phyloP scores from a whole-genome alignment of 495 filamentous ascomycete genomes.

The Penicillium robsamsonii region DNA sequence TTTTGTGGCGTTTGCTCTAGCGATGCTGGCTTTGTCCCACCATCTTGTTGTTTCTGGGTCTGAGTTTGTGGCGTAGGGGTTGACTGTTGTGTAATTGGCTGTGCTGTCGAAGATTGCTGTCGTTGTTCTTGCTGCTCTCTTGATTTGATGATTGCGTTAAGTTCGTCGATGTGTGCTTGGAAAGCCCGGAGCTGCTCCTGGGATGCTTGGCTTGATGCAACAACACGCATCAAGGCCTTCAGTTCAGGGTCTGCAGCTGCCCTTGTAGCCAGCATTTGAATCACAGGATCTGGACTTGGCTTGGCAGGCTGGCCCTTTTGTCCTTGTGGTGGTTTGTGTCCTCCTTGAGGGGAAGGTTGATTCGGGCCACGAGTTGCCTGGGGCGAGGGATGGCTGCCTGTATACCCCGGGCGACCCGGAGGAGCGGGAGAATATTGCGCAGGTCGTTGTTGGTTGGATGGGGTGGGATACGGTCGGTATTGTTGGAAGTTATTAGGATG shows the following conservation, averaged over 20 bases:
- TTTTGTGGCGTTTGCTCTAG: slow-evolving; percentile 32
- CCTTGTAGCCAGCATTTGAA: slow-evolving; percentile 84
- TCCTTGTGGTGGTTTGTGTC: slow-evolving; percentile 34
- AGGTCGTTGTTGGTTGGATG: slow-evolving; percentile 40
- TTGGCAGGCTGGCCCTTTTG: slow-evolving; percentile 45
- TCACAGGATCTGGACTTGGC: slow-evolving; percentile 82
- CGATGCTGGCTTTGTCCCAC: slow-evolving; percentile 29
- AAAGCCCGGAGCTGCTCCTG: slow-evolving; percentile 81
- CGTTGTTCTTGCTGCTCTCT: slow-evolving; percentile 42
- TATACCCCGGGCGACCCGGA: slow-evolving; percentile 29
- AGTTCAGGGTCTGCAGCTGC: slow-evolving; percentile 83
- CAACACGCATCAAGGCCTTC: slow-evolving; percentile 94
- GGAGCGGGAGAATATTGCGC: slow-evolving; percentile 31
- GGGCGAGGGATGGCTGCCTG: slow-evolving; percentile 32
- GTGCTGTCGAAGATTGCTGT: slow-evolving; percentile 25
- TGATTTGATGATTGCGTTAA: slow-evolving; percentile 62
- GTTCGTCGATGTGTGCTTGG: slow-evolving; percentile 87
- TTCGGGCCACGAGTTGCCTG: slow-evolving; percentile 33
- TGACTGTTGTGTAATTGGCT: slow-evolving; percentile 20
- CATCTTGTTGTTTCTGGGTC: slow-evolving; percentile 25
- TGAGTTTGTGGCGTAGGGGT: slow-evolving; percentile 30
- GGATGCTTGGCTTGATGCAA: slow-evolving; percentile 81
- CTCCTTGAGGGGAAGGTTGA: slow-evolving; percentile 26
- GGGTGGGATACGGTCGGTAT: slow-evolving; percentile 48
- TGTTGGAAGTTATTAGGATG: slow-evolving; percentile 55